A percentile compares a stretch with the other conserved stretches of the same genome.
phyloP scores from a whole-genome alignment of 306 rosid genomes.

The Cicer judaicum region DNA sequence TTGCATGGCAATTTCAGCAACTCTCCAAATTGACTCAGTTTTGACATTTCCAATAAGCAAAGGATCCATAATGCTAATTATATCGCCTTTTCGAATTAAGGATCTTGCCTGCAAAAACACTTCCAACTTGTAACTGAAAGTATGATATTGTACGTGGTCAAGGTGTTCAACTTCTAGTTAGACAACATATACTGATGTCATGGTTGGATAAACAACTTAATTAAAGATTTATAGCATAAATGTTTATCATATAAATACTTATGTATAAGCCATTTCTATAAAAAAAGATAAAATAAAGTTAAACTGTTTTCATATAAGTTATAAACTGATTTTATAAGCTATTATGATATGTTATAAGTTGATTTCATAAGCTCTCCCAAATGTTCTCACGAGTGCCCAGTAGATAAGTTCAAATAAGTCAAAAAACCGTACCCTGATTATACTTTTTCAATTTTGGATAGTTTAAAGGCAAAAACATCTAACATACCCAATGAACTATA shows the following conservation, averaged over 20 bases:
- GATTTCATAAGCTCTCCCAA: background rate
- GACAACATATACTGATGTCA: too few species aligned
- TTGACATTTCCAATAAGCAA: constrained; percentile 65
- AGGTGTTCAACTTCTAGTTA: too few species aligned
- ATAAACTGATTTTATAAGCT: too few species aligned
- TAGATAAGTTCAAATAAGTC: too few species aligned
- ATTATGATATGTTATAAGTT: background rate
- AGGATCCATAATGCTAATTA: constrained; percentile 77
- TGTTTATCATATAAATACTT: too few species aligned
- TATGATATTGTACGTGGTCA: too few species aligned
- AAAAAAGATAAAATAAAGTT: too few species aligned
- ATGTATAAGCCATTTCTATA: background rate
- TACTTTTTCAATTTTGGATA: constrained; percentile 17
- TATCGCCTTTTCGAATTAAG: constrained; percentile 77
- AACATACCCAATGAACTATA: constrained; percentile 93
- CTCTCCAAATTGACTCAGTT: constrained; percentile 87
- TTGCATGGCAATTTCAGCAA: constrained; percentile 85
- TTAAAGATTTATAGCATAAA: too few species aligned
- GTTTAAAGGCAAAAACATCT: constrained; percentile 32
- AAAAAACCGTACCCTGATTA: too few species aligned
- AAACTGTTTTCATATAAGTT: background rate
- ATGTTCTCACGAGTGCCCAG: background rate
- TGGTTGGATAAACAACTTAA: too few species aligned
- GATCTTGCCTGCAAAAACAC: constrained; percentile 73
- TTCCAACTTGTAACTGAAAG: background rate